These are phyloP conservation scores for Nakazawaea ishiwadae DNA, from an alignment of 805 yeast genomes.

Conservation along the genomic window DNA sequence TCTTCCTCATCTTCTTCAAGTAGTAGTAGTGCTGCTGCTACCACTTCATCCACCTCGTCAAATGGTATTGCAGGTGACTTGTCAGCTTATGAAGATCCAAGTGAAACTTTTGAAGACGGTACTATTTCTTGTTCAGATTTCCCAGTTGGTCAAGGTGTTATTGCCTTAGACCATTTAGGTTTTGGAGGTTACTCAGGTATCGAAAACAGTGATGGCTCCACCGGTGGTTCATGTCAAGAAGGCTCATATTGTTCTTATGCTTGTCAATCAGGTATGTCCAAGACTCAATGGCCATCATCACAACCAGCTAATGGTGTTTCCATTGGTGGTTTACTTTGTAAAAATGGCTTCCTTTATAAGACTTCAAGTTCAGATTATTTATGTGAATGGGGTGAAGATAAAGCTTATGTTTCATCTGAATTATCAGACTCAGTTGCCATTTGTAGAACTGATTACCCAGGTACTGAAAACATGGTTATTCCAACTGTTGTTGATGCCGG, in stretches of 20 bases:
- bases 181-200: constrained; percentile 85
- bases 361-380: constrained; percentile 49
- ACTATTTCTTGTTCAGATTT: constrained; percentile 57
- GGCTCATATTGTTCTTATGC: constrained; percentile 76
- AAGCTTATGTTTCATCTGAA: constrained; percentile 51
- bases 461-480: constrained; percentile 75
- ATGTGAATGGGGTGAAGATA: constrained; percentile 61
- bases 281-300: constrained; percentile 70
- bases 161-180: constrained; percentile 65
- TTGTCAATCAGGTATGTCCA: constrained; percentile 76
- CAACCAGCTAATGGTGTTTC: constrained; percentile 70
- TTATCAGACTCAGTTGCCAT: constrained; percentile 51
- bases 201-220: constrained; percentile 39
- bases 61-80: constrained; percentile 53
- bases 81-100: constrained; percentile 50
- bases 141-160: constrained; percentile 83
- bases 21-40: constrained; percentile 19
- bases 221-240: constrained; percentile 55
- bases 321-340: constrained; percentile 66
- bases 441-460: constrained; percentile 80
- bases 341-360: constrained; percentile 56
- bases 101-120: constrained; percentile 68
- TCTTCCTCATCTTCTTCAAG: constrained; percentile 28
- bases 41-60: constrained; percentile 21
- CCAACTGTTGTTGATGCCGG: constrained; percentile 63